Evolutionary conservation across 768 basidiomycete genomes (phyloP).

Genomic region (Naematelia aurantialba): DNA sequence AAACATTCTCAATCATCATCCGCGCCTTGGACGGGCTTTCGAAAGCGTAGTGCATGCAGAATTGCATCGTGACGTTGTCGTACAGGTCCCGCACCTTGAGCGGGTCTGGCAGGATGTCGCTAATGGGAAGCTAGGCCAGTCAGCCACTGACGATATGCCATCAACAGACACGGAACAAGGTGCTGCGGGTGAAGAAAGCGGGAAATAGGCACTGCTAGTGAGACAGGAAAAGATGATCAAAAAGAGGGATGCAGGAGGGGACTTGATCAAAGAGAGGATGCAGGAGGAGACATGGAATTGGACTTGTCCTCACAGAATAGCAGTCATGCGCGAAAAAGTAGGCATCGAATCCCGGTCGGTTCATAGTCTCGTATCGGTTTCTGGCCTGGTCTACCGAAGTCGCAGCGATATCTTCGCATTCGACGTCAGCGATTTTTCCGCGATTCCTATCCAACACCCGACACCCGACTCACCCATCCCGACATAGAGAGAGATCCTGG

Average conservation of each 20-base stretch:
- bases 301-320: slow-evolving; percentile 61
- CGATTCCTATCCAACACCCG: neutral
- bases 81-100: slow-evolving; percentile 63
- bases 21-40: slow-evolving; percentile 80
- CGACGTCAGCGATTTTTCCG: neutral
- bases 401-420: slow-evolving; percentile 71
- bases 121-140: slow-evolving; percentile 57
- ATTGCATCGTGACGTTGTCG: slow-evolving; percentile 97
- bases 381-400: slow-evolving; percentile 87
- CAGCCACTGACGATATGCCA: slow-evolving; percentile 10
- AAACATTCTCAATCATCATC: slow-evolving; percentile 89
- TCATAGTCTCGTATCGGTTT: slow-evolving; percentile 59
- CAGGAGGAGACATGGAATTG: neutral
- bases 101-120: slow-evolving; percentile 63
- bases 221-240: no score
- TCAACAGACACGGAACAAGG: no score
- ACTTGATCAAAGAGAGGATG: neutral
- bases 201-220: no score
- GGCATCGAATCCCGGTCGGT: slow-evolving; percentile 64
- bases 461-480: slow-evolving; percentile 77
- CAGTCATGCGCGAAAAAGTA: slow-evolving; percentile 84
- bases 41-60: slow-evolving; percentile 99
- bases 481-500: slow-evolving; percentile 70
- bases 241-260: no score
- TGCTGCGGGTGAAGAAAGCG: no score